Conservation (phyloP, 257 asterid genomes). For the Nicotiana obtusifolia region DNA sequence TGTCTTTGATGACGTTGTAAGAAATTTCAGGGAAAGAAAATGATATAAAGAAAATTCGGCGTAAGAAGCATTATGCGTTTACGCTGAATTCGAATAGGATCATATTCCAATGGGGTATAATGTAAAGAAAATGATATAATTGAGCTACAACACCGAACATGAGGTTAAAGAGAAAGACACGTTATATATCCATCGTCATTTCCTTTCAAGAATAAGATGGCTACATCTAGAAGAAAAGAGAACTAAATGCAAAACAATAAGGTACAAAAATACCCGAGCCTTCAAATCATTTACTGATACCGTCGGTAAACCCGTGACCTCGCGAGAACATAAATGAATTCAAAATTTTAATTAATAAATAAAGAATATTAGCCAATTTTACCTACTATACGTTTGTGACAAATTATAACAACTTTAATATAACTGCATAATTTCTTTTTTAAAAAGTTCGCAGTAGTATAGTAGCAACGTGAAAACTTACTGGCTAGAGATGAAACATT, state of each 20-base stretch:
- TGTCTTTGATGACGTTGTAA: neutral
- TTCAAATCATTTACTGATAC: neutral
- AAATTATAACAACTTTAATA: neutral
- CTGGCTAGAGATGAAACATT: conserved; percentile 12
- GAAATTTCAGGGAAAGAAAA: neutral
- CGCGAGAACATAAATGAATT: neutral
- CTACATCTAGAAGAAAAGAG: neutral
- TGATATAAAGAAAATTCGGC: too few species aligned
- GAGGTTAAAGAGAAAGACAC: neutral
- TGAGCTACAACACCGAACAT: neutral
- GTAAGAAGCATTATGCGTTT: too few species aligned
- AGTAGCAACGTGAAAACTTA: neutral
- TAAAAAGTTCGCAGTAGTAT: too few species aligned
- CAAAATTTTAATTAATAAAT: neutral
- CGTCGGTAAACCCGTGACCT: neutral
- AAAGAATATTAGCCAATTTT: neutral
- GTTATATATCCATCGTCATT: neutral
- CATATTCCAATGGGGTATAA: too few species aligned
- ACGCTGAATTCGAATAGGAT: too few species aligned
- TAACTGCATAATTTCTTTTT: too few species aligned
- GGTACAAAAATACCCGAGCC: neutral
- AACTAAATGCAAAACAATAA: neutral
- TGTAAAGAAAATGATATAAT: too few species aligned
- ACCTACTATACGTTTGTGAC: neutral
- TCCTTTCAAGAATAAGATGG: neutral